These are phyloP conservation scores for Agaricus blazei DNA, from an alignment of 768 basidiomycete genomes.

Conservation along the genomic window DNA sequence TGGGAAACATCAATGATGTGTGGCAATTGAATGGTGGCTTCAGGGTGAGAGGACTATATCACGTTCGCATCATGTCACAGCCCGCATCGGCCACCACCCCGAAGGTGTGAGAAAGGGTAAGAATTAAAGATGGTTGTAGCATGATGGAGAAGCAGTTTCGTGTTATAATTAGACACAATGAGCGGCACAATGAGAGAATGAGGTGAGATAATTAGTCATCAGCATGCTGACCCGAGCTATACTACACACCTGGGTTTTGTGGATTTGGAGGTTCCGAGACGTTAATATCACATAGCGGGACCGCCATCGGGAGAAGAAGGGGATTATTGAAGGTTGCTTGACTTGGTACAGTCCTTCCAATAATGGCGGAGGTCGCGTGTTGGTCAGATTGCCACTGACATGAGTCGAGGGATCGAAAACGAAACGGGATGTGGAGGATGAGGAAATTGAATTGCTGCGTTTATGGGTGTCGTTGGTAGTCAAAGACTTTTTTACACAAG, in stretches of 20 bases:
- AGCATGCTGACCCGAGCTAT: not conserved
- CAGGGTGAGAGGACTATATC: slow-evolving; percentile 7
- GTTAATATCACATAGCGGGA: slow-evolving; percentile 5
- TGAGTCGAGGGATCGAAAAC: slow-evolving; percentile 9
- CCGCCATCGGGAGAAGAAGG: slow-evolving; percentile 4
- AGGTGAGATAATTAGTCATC: slow-evolving; percentile 8
- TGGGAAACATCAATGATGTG: slow-evolving; percentile 12
- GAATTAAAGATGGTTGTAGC: not conserved
- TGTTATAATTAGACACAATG: not conserved
- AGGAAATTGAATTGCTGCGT: slow-evolving; percentile 5
- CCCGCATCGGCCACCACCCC: not conserved
- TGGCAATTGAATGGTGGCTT: slow-evolving; percentile 7
- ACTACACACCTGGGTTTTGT: slow-evolving; percentile 5
- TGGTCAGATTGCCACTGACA: not conserved
- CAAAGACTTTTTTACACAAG: not conserved
- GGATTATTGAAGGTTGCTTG: not conserved
- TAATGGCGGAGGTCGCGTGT: not conserved
- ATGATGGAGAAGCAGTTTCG: not conserved
- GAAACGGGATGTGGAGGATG: slow-evolving; percentile 6
- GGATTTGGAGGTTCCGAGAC: slow-evolving; percentile 7
- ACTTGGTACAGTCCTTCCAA: slow-evolving; percentile 10
- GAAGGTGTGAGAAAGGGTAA: too few relatives aligned
- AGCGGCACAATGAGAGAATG: not conserved
- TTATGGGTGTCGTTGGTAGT: not conserved
- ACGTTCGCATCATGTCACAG: not conserved